These are phyloP conservation scores for Diaporthe nobilis DNA, from an alignment of 2,329 filamentous ascomycete species.

Conservation along the genomic window DNA sequence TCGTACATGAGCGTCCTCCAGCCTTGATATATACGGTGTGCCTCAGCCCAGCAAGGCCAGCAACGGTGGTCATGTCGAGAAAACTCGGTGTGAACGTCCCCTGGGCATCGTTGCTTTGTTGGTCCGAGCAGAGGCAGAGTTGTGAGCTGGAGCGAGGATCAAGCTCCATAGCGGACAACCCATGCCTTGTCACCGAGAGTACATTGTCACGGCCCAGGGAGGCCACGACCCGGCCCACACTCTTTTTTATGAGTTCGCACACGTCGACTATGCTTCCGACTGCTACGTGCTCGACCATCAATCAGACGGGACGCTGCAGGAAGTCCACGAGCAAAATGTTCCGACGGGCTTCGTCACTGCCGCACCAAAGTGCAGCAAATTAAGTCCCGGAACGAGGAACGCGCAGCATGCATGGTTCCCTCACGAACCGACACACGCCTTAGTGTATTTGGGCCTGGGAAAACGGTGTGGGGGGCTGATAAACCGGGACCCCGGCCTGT, in stretches of 20 bases:
- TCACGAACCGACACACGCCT: constrained; percentile 26
- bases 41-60: constrained; percentile 20
- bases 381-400: constrained; percentile 14
- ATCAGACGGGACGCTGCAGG: constrained; percentile 29
- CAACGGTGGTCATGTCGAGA: constrained; percentile 39
- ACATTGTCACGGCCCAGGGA: constrained; percentile 35
- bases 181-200: constrained; percentile 36
- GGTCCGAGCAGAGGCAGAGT: constrained; percentile 42
- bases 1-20: constrained; percentile 5
- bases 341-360: constrained; percentile 21
- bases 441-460: constrained; percentile 16
- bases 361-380: constrained; percentile 15
- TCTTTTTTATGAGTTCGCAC: not conserved
- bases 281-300: constrained; percentile 26
- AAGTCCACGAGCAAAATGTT: constrained; percentile 18
- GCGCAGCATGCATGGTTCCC: constrained; percentile 31
- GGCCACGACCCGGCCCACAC: constrained; percentile 36
- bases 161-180: constrained; percentile 42
- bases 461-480: constrained; percentile 25
- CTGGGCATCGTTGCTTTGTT: constrained; percentile 41
- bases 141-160: constrained; percentile 41
- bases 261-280: constrained; percentile 12
- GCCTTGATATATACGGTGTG: constrained; percentile 39
- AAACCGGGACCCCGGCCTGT: constrained; percentile 42
- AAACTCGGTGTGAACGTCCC: constrained; percentile 41